Conservation (phyloP, 192 early-diverging fungal species). For the Phycomyces nitens region DNA sequence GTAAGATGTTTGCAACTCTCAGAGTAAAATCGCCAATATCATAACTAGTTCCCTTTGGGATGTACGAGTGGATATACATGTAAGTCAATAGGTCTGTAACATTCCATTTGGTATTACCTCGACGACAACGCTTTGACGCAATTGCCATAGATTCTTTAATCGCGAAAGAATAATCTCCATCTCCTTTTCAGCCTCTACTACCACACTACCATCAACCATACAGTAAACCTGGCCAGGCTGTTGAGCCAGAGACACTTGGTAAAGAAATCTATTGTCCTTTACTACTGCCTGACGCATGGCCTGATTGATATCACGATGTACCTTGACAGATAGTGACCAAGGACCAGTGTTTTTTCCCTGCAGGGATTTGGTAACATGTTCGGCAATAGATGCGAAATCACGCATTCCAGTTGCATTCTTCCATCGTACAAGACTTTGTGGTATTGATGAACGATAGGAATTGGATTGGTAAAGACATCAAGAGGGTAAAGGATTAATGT, state of each 20-base stretch:
- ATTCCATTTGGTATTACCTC: slow-evolving; percentile 31
- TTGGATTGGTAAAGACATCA: background rate
- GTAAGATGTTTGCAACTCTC: slow-evolving; percentile 49
- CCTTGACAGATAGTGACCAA: slow-evolving; percentile 36
- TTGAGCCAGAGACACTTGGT: slow-evolving; percentile 35
- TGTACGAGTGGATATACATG: too few species aligned
- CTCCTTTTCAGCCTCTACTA: slow-evolving; percentile 51
- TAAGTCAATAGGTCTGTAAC: background rate
- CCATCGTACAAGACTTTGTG: slow-evolving; percentile 36
- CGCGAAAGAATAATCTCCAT: slow-evolving; percentile 45
- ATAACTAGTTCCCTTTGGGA: slow-evolving; percentile 41
- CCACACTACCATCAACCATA: slow-evolving; percentile 45
- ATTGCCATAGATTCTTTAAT: slow-evolving; percentile 50
- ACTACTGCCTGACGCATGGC: slow-evolving; percentile 9
- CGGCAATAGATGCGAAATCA: slow-evolving; percentile 33
- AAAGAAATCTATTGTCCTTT: slow-evolving; percentile 32
- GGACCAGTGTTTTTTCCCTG: slow-evolving; percentile 37
- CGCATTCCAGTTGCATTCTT: slow-evolving; percentile 42
- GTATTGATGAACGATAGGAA: background rate
- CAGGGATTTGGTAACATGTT: slow-evolving; percentile 35
- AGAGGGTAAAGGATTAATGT: background rate
- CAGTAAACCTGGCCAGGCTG: slow-evolving; percentile 38
- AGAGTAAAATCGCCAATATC: slow-evolving; percentile 54
- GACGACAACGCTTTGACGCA: slow-evolving; percentile 46
- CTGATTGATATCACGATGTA: slow-evolving; percentile 30